phyloP scores from a whole-genome alignment of 78 protist genomes.

The Corallochytrium limacisporum region DNA sequence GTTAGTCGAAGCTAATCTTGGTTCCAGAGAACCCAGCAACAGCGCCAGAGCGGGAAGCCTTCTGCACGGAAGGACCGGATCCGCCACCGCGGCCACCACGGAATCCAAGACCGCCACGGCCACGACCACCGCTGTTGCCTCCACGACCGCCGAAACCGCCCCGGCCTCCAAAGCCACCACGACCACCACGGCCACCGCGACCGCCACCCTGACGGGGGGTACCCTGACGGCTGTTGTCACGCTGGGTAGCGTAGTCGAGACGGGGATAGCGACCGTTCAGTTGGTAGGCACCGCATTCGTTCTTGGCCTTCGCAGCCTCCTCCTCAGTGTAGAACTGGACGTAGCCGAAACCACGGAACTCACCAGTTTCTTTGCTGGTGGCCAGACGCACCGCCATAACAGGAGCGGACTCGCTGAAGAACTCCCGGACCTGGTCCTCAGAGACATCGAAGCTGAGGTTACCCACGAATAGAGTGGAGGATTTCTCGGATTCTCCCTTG shows the following conservation, averaged over 20 bases:
- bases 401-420: constrained; percentile 6
- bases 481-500: constrained; percentile 14
- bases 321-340: neutral
- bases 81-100: neutral
- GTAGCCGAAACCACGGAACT: constrained; percentile 10
- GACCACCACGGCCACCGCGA: neutral
- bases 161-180: neutral
- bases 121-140: neutral
- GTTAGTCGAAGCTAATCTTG: too few relatives aligned
- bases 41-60: too few relatives aligned
- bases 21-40: too few relatives aligned
- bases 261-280: too few relatives aligned
- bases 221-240: too few relatives aligned
- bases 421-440: constrained; percentile 2
- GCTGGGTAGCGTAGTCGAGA: too few relatives aligned
- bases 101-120: neutral
- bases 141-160: constrained; percentile 1
- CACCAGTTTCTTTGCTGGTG: neutral
- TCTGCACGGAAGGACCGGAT: too few relatives aligned
- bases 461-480: constrained; percentile 12
- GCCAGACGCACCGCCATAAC: constrained; percentile 2
- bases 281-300: neutral
- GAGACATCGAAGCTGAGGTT: neutral
- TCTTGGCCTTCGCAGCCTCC: neutral
- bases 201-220: too few relatives aligned